phyloP scores from a whole-genome alignment of 2,329 filamentous ascomycete genomes.

The Botrytis elliptica region DNA sequence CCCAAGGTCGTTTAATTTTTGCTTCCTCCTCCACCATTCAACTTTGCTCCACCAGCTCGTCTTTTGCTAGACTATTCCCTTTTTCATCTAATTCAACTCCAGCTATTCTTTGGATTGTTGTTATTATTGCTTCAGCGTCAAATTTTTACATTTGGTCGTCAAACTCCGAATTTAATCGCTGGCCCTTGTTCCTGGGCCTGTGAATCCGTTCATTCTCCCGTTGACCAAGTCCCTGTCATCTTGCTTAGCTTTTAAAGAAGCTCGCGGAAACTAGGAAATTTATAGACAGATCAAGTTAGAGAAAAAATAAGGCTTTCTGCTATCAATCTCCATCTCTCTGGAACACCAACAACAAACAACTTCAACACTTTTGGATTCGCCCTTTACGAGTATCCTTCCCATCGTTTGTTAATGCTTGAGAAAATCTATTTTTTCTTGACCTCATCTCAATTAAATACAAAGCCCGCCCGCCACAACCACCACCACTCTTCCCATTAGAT shows the following conservation, averaged over 20 bases:
- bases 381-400: neutral
- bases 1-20: neutral
- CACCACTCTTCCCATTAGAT: neutral
- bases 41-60: neutral
- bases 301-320: neutral
- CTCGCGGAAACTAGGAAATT: neutral
- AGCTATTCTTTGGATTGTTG: neutral
- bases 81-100: neutral
- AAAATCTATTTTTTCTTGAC: neutral
- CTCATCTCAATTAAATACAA: conserved; percentile 8
- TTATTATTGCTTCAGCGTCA: conserved; percentile 6
- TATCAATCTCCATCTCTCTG: neutral
- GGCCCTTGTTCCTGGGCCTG: conserved; percentile 5
- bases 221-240: neutral
- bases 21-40: conserved; percentile 10
- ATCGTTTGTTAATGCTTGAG: neutral
- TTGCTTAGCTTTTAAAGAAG: neutral
- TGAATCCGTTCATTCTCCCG: neutral
- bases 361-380: neutral
- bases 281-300: neutral
- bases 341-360: conserved; percentile 3
- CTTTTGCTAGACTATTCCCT: neutral
- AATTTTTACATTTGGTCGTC: neutral
- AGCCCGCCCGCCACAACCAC: neutral
- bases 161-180: conserved; percentile 13